Evolutionary conservation across 768 basidiomycete genomes (phyloP).

Genomic region (Pleurotus sapidus): DNA sequence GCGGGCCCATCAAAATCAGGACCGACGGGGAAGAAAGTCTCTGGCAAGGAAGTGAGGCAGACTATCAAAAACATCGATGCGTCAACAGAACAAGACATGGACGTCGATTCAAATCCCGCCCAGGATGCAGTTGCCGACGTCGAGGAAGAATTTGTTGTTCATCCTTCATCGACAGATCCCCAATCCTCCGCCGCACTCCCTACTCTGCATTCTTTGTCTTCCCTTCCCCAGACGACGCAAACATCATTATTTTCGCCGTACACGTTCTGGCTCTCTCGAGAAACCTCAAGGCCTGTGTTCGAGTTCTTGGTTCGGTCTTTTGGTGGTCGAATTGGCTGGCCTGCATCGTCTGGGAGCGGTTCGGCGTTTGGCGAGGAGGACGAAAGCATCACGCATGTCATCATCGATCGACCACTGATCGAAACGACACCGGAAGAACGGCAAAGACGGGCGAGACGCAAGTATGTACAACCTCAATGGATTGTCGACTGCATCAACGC

Average conservation of each 20-base stretch:
- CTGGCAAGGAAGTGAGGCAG: slow-evolving; percentile 54
- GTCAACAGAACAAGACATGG: slow-evolving; percentile 19
- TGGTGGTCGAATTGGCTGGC: slow-evolving; percentile 92
- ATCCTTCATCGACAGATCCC: slow-evolving; percentile 49
- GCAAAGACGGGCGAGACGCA: slow-evolving; percentile 64
- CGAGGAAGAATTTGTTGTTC: slow-evolving; percentile 70
- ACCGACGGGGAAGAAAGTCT: slow-evolving; percentile 40
- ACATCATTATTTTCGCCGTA: slow-evolving; percentile 79
- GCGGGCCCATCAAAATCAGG: slow-evolving; percentile 42
- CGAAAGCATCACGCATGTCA: slow-evolving; percentile 87
- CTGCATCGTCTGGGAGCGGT: slow-evolving; percentile 73
- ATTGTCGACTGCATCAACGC: slow-evolving; percentile 94
- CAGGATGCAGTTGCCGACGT: slow-evolving; percentile 30
- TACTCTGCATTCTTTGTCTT: slow-evolving; percentile 65
- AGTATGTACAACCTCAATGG: slow-evolving; percentile 97
- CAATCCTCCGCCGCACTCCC: slow-evolving; percentile 49
- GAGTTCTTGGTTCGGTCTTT: slow-evolving; percentile 93
- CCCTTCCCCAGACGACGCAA: slow-evolving; percentile 53
- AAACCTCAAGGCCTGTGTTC: slow-evolving; percentile 87
- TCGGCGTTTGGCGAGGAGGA: slow-evolving; percentile 79
- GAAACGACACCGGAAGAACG: slow-evolving; percentile 52
- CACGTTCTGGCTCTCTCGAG: slow-evolving; percentile 92
- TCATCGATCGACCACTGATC: slow-evolving; percentile 83
- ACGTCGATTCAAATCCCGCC: slow-evolving; percentile 36
- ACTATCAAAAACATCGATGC: slow-evolving; percentile 55